Percentiles rank a stretch among this genome's conserved stretches.
Conservation (phyloP, 192 early-diverging fungal genomes). For the Coemansia sp. region DNA sequence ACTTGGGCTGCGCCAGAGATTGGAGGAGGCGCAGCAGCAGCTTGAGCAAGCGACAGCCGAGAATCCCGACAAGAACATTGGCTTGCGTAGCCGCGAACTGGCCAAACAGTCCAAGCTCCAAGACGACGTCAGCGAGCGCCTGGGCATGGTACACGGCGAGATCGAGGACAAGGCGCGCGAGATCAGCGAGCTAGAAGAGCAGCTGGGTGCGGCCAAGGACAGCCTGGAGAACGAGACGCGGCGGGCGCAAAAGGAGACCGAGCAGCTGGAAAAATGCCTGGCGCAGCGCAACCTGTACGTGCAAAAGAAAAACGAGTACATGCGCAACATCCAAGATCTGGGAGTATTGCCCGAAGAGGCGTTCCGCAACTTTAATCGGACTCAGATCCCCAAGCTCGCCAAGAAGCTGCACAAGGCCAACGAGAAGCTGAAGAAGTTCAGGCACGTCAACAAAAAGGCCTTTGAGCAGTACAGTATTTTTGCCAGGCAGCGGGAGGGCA, state of each 20-base stretch:
- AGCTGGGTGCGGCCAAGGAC: slow-evolving; percentile 38
- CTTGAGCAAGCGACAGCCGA: slow-evolving; percentile 57
- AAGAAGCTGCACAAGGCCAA: slow-evolving; percentile 76
- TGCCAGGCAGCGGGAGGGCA: slow-evolving; percentile 82
- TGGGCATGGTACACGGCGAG: slow-evolving; percentile 37
- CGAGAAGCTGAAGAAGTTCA: slow-evolving; percentile 84
- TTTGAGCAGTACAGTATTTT: slow-evolving; percentile 97
- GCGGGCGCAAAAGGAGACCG: slow-evolving; percentile 37
- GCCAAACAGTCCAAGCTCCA: slow-evolving; percentile 28
- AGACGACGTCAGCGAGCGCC: slow-evolving; percentile 30
- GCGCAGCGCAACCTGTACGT: slow-evolving; percentile 69
- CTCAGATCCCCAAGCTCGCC: slow-evolving; percentile 59
- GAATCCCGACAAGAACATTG: slow-evolving; percentile 54
- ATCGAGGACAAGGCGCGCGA: slow-evolving; percentile 48
- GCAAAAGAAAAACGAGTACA: slow-evolving; percentile 86
- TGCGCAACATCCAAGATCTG: slow-evolving; percentile 86
- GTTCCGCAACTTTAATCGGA: slow-evolving; percentile 63
- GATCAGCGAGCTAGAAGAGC: slow-evolving; percentile 53
- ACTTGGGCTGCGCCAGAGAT: slow-evolving; percentile 66
- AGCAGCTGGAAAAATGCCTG: slow-evolving; percentile 72
- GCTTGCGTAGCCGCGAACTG: slow-evolving; percentile 45
- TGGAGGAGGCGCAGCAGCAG: slow-evolving; percentile 68
- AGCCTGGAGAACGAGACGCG: slow-evolving; percentile 39
- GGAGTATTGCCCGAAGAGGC: slow-evolving; percentile 95
- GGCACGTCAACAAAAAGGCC: slow-evolving; percentile 98